phyloP scores from a whole-genome alignment of 768 basidiomycete genomes.

The Leccinum uliginosum region DNA sequence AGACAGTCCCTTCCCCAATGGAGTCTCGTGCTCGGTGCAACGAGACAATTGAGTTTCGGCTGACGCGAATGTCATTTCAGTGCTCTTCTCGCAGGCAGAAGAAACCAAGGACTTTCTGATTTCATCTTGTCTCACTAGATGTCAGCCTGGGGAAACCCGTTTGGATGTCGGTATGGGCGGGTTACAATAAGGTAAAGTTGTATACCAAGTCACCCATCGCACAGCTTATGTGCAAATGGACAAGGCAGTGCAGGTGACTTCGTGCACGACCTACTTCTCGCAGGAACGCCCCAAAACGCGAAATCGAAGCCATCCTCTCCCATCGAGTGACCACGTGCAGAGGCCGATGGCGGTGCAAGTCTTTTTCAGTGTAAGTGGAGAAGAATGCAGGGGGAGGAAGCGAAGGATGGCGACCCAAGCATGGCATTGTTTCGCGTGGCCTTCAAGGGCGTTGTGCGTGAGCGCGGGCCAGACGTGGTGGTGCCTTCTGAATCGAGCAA shows the following conservation, averaged over 20 bases:
- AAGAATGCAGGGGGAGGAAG: neutral
- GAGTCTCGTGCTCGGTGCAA: neutral
- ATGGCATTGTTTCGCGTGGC: slow-evolving; percentile 52
- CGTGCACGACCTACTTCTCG: no score
- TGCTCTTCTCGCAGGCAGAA: neutral
- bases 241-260: neutral
- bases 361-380: slow-evolving; percentile 48
- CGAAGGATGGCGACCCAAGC: neutral
- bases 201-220: neutral
- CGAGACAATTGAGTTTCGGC: neutral
- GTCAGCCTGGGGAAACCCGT: no score
- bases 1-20: neutral
- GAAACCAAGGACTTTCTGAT: neutral
- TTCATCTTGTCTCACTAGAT: neutral
- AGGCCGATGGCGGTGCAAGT: no score
- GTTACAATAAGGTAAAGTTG: neutral
- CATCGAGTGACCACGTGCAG: no score
- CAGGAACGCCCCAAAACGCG: no score
- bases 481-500: slow-evolving; percentile 24
- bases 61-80: neutral
- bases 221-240: neutral
- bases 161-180: neutral
- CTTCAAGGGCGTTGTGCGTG: no score
- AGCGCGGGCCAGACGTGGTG: no score
- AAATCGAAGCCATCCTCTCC: no score